A percentile compares a stretch with the other conserved stretches of the same genome.
Evolutionary conservation across 306 rosid species (phyloP).

Genomic region (Vicia villosa): DNA sequence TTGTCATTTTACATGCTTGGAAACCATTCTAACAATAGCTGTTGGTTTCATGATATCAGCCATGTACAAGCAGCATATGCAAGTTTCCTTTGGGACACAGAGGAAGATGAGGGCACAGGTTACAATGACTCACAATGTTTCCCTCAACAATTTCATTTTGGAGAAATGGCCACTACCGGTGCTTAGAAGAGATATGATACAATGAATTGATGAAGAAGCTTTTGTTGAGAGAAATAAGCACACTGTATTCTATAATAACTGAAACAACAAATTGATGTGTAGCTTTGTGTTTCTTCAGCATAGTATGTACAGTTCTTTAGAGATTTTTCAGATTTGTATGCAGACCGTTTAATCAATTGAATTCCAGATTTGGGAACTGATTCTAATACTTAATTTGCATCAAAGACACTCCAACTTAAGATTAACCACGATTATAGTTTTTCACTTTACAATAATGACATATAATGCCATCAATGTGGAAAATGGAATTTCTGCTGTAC

Average conservation of each 20-base stretch:
- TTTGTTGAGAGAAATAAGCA: slow-evolving; percentile 6
- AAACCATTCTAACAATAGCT: slow-evolving; percentile 12
- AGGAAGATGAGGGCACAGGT: slow-evolving; percentile 52
- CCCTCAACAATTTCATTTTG: slow-evolving; percentile 37
- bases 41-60: slow-evolving; percentile 45
- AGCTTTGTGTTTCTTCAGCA: slow-evolving; percentile 26
- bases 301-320: background rate
- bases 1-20: background rate
- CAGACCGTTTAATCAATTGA: background rate
- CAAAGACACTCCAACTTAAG: background rate
- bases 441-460: background rate
- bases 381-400: background rate
- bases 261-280: slow-evolving; percentile 8
- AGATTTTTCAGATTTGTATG: slow-evolving; percentile 17
- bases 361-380: background rate
- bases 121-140: slow-evolving; percentile 26
- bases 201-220: background rate
- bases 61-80: slow-evolving; percentile 90
- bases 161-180: slow-evolving; percentile 54
- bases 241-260: slow-evolving; percentile 1
- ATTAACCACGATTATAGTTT: slow-evolving; percentile 7
- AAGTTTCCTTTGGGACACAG: slow-evolving; percentile 83
- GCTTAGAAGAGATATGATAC: slow-evolving; percentile 33
- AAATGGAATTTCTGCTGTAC: background rate
- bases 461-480: background rate